Evolutionary conservation across 2,329 filamentous ascomycete genomes (phyloP), one percentile per base, ranked within the genome.

Genomic region (Cadophora sp.): DNA sequence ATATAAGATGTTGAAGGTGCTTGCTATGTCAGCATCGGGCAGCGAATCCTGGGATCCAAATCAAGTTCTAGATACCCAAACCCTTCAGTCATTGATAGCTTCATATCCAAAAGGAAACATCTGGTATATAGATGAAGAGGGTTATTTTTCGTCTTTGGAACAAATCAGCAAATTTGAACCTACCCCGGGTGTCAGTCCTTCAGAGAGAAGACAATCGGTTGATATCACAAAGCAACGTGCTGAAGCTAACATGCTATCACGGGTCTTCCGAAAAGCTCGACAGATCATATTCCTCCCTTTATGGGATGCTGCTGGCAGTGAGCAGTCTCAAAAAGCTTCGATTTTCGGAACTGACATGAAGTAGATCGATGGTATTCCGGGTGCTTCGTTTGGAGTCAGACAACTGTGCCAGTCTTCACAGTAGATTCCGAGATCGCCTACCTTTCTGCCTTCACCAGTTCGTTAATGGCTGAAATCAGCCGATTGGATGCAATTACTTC

Each of bases 231-330:
- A 72, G 37, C 70, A 73, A 60, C 71, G 63, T 48, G 69, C 66
- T 19, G 76, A 77, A 68, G 74, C 74, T 29, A 65, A 53, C 31
- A 66, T 77, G 43, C 66, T 77, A 7, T 72, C 72, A 1, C 69
- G 67, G n/a, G 64, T 76, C 31, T 77, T 77, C 37, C 68, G 71
- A 9, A 71, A 71, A 59, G 73, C 73, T 22, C 71, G 72, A 31
- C 76, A 77, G 68, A 74, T 76, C 16, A 74, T 77, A 14, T 77
- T 77, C 48, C 58, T 77, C 9, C 76, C 75, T 9, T 59, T 77
- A 11, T 77, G 74, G 75, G 76, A 77, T 71, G 73, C 75, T 53
- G 71, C 68, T 58, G 71, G 61, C 58, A 73, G 75, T 76, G 68
- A 65, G 68, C 26, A 27, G 2, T 8, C 19, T 48, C 43, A 48